phyloP scores from a whole-genome alignment of 2,329 filamentous ascomycete species.

The Juglanconis oblonga region DNA sequence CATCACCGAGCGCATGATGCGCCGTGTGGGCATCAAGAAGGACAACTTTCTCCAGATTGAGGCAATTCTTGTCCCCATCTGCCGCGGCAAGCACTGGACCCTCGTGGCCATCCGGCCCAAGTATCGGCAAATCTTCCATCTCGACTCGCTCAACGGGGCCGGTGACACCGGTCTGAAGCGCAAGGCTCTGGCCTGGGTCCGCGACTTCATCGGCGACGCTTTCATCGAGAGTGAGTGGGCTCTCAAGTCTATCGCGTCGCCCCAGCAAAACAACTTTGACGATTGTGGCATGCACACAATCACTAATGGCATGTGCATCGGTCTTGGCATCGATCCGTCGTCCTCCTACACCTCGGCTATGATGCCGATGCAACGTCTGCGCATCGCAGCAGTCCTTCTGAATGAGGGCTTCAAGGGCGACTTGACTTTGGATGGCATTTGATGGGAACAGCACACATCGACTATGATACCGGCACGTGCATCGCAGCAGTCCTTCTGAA shows the following conservation, averaged over 20 bases:
- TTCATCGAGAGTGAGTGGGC: conserved; percentile 62
- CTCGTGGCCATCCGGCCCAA: conserved; percentile 64
- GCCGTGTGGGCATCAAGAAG: conserved; percentile 54
- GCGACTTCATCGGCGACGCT: conserved; percentile 51
- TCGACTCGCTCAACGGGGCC: conserved; percentile 62
- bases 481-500: conserved; percentile 66
- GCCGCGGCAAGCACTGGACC: conserved; percentile 66
- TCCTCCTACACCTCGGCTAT: conserved; percentile 48
- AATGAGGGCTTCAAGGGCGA: conserved; percentile 65
- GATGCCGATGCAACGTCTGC: conserved; percentile 57
- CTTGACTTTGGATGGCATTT: conserved; percentile 46
- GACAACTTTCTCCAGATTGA: conserved; percentile 63
- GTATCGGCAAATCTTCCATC: conserved; percentile 60
- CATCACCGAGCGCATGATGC: conserved; percentile 53
- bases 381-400: conserved; percentile 63
- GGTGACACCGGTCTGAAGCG: conserved; percentile 35
- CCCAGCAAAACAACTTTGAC: conserved; percentile 61
- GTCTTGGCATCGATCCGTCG: conserved; percentile 50
- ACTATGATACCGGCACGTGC: conserved; percentile 54
- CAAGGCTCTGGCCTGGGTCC: conserved; percentile 52
- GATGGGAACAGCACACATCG: conserved; percentile 33
- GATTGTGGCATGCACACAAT: conserved; percentile 79
- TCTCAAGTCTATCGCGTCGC: conserved; percentile 46
- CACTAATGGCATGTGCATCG: conserved; percentile 66
- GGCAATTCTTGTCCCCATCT: conserved; percentile 68